Base-by-base conservation (phyloP, 148 eudicot genomes). In the Diospyros lotus region DNA sequence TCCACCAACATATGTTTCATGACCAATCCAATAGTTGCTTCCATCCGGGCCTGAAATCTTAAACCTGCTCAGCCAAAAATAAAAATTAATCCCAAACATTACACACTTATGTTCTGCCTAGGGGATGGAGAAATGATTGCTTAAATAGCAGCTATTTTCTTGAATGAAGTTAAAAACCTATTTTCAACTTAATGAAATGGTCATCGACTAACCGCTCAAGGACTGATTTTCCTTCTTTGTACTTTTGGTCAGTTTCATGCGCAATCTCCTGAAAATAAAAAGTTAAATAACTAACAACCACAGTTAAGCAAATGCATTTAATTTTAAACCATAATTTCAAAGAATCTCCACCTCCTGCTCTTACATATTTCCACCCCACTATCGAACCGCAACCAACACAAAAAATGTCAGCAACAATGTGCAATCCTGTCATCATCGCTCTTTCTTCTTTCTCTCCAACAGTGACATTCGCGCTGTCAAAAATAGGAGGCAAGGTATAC, bases 211-310 rank as follows among this genome's bases (percentile, higher is more conserved):
- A 93, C 98, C 98, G 81, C 75, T 93, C 98, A 55, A 93, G 98
- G 79, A 93, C 97, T 45, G 98, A 93, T 87, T 93, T 93, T 18
- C 99, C 99, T 87, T 92, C 97, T 84, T 95, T 95, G 89, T 95
- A 95, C 91, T 95, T 95, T 69, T 95, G 91, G 80, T 86, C 28
- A 28, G 28, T 90, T 60, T 90, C 93, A 83, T 87, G 90, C 70
- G 99, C 99, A 78, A 82, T 84, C 75, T 95, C 99, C 99, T 95
- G 91, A 79, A 81, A 85, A 67, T 61, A 64, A 83, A 62, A 52
- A 76, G 42, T 65, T 53, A 74, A 79, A 73, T 81, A 73, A 79
- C 61, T 77, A 77, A 61, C 65, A 56, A 63, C 62, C 40, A 50
- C 28, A 55, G 17, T 66, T 15, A 40, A 48, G 9, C 39, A 64